A percentile compares a stretch with the other conserved stretches of the same genome.
Conservation (phyloP, 164 flowering plant genomes). For the Aristolochia contorta region DNA sequence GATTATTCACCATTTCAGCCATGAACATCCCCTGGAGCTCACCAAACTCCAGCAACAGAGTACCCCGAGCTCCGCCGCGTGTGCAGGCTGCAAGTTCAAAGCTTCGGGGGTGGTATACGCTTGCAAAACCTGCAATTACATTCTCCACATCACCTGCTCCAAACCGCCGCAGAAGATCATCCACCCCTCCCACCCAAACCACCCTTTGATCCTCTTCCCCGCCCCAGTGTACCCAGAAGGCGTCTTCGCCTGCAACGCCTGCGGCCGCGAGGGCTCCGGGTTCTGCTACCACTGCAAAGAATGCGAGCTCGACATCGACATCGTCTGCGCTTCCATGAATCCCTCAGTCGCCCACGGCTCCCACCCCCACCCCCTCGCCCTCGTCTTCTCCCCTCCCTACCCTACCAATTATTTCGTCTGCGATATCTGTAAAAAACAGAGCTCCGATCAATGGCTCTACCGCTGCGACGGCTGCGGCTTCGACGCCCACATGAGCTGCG, state of each 20-base stretch:
- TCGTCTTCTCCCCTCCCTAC: slow-evolving; percentile 25
- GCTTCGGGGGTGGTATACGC: slow-evolving; percentile 10
- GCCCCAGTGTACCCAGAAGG: slow-evolving; percentile 28
- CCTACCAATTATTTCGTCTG: slow-evolving; percentile 19
- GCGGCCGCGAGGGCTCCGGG: slow-evolving; percentile 25
- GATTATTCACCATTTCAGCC: slow-evolving; percentile 22
- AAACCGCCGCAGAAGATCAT: slow-evolving; percentile 10
- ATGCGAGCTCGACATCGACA: slow-evolving; percentile 29
- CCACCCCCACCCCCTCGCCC: slow-evolving; percentile 26
- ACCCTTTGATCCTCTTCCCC: slow-evolving; percentile 21
- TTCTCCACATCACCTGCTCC: slow-evolving; percentile 19
- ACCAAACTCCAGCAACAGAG: background rate
- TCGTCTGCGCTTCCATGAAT: slow-evolving; percentile 23
- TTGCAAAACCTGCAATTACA: slow-evolving; percentile 19
- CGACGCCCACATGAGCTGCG: slow-evolving; percentile 30
- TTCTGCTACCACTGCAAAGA: slow-evolving; percentile 33
- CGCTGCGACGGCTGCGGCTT: slow-evolving; percentile 25
- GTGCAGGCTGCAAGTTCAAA: slow-evolving; percentile 14
- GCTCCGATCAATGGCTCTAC: slow-evolving; percentile 28
- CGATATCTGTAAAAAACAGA: slow-evolving; percentile 19
- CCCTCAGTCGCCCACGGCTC: slow-evolving; percentile 13
- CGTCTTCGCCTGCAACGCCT: slow-evolving; percentile 30
- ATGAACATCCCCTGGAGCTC: slow-evolving; percentile 17
- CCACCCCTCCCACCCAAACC: slow-evolving; percentile 24
- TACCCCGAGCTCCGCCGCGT: background rate